Percentiles rank a stretch among this genome's conserved stretches.
Conservation (phyloP, 495 filamentous ascomycete species). For the Neurospora cerealis region DNA sequence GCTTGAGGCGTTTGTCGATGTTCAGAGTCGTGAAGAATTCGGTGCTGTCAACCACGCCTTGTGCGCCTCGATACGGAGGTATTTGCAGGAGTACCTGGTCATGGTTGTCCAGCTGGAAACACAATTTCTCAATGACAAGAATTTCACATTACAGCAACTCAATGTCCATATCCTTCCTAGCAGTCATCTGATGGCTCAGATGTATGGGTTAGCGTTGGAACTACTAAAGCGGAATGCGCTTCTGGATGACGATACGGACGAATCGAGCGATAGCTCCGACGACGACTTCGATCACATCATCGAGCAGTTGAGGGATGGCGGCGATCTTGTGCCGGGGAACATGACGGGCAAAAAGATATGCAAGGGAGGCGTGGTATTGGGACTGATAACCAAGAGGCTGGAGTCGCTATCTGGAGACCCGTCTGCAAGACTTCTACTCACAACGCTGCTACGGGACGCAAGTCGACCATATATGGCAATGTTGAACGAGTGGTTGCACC, state of each 20-base stretch:
- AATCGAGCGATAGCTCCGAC: conserved; percentile 70
- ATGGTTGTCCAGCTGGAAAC: conserved; percentile 89
- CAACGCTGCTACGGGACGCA: conserved; percentile 72
- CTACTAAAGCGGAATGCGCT: conserved; percentile 78
- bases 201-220: conserved; percentile 80
- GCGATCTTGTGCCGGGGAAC: conserved; percentile 62
- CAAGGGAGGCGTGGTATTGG: conserved; percentile 85
- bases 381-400: conserved; percentile 71
- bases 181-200: conserved; percentile 75
- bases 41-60: conserved; percentile 94
- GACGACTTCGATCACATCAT: conserved; percentile 60
- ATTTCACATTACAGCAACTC: conserved; percentile 84
- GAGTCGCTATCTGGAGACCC: conserved; percentile 89
- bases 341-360: conserved; percentile 85
- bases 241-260: conserved; percentile 76
- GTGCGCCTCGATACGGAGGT: conserved; percentile 82
- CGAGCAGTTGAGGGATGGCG: conserved; percentile 83
- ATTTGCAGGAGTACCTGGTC: conserved; percentile 86
- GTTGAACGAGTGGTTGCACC: conserved; percentile 97
- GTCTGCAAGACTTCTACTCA: conserved; percentile 68
- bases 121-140: conserved; percentile 74
- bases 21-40: conserved; percentile 86
- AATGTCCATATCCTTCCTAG: conserved; percentile 87
- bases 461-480: conserved; percentile 94
- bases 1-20: conserved; percentile 85